Evolutionary conservation across 23 red algal species (phyloP).

Genomic region (Rhodosorus marinus): DNA sequence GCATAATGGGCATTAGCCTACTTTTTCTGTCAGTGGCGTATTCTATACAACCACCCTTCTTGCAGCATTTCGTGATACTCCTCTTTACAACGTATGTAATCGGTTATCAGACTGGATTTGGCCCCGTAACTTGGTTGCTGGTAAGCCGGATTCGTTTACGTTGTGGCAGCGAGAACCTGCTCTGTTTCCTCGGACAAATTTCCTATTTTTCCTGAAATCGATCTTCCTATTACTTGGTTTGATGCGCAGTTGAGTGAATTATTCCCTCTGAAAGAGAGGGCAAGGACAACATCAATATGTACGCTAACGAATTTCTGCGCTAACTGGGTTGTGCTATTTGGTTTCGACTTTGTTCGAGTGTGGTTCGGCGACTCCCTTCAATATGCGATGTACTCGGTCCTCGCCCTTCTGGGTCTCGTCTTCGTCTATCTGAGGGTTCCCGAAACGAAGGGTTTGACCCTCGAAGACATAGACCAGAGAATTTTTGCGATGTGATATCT

Average conservation of each 20-base stretch:
- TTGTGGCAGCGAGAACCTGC: too few species aligned
- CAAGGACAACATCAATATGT: too few species aligned
- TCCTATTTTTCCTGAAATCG: constrained; percentile 6
- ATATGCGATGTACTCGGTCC: constrained; percentile 5
- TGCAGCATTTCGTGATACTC: background rate
- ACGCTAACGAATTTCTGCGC: constrained; percentile 9
- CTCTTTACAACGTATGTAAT: constrained; percentile 5
- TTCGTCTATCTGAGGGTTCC: constrained; percentile 4
- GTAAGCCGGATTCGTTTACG: too few species aligned
- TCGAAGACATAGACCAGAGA: constrained; percentile 11
- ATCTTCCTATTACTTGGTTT: too few species aligned
- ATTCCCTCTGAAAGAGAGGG: too few species aligned
- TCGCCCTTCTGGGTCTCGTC: background rate
- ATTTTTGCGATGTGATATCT: too few species aligned
- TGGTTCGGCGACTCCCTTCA: constrained; percentile 6
- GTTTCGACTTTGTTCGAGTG: constrained; percentile 3
- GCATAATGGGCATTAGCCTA: constrained; percentile 1
- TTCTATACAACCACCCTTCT: background rate
- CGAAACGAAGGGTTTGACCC: constrained; percentile 12
- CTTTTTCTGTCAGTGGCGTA: background rate
- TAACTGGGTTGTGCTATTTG: constrained; percentile 11
- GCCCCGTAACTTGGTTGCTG: constrained; percentile 13
- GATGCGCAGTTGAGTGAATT: too few species aligned
- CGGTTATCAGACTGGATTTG: constrained; percentile 22
- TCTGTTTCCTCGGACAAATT: constrained; percentile 8